Evolutionary conservation across 805 yeast species (phyloP).

Genomic region (Suhomyces sp.): DNA sequence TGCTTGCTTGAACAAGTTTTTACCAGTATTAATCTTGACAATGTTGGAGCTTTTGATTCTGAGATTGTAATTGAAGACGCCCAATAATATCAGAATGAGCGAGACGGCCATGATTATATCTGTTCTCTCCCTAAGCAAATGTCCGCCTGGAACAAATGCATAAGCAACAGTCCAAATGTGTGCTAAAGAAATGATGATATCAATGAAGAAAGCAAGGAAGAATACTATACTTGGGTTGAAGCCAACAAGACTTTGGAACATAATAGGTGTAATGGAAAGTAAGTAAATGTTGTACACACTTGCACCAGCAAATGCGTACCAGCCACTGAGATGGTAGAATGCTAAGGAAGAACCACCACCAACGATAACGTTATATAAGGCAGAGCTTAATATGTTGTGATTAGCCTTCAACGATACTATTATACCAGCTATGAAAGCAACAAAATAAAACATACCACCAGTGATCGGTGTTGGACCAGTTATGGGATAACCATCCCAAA

Average conservation of each 20-base stretch:
- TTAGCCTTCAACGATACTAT: constrained; percentile 22
- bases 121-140: constrained; percentile 80
- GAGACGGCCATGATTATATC: constrained; percentile 66
- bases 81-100: constrained; percentile 50
- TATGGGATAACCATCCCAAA: constrained; percentile 95
- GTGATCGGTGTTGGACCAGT: constrained; percentile 85
- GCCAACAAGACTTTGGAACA: constrained; percentile 56
- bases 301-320: constrained; percentile 79
- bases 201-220: constrained; percentile 46
- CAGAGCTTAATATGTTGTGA: constrained; percentile 21
- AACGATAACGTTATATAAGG: constrained; percentile 31
- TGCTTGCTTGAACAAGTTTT: constrained; percentile 19
- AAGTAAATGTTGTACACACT: constrained; percentile 58
- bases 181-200: constrained; percentile 61
- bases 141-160: constrained; percentile 97
- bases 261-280: constrained; percentile 54
- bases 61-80: constrained; percentile 42
- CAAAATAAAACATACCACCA: constrained; percentile 67
- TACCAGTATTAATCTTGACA: constrained; percentile 17
- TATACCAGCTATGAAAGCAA: constrained; percentile 56
- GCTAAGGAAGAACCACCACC: constrained; percentile 52
- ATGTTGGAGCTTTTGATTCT: constrained; percentile 21
- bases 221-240: constrained; percentile 57
- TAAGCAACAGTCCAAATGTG: constrained; percentile 98
- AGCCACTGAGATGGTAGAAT: constrained; percentile 53